phyloP scores from a whole-genome alignment of 2,329 filamentous ascomycete species.

The Colletotrichum lupini region DNA sequence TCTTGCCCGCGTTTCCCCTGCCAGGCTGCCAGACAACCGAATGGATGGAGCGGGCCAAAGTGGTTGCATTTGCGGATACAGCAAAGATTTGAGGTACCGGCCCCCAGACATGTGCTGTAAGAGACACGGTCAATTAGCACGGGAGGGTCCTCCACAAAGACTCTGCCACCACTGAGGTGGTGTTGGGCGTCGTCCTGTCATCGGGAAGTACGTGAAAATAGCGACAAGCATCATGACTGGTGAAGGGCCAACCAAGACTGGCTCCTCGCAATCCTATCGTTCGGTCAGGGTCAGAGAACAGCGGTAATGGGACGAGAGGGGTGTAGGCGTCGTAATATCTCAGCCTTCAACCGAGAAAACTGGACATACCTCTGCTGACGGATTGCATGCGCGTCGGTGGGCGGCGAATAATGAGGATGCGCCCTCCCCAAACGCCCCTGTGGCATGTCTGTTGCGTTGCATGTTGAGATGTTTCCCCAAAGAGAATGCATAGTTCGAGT shows the following conservation, averaged over 20 bases:
- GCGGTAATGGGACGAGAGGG: conserved; percentile 3
- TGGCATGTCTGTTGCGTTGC: neutral
- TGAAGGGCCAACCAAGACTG: conserved; percentile 3
- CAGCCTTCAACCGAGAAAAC: neutral
- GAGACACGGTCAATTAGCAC: conserved; percentile 23
- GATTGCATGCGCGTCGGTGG: no score
- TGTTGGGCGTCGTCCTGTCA: conserved; percentile 20
- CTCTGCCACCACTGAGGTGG: conserved; percentile 15
- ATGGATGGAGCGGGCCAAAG: conserved; percentile 3
- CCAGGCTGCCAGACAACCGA: neutral
- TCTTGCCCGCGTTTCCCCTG: conserved; percentile 32
- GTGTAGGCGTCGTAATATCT: neutral
- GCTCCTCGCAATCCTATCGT: neutral
- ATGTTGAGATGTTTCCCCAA: neutral
- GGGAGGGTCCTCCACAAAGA: conserved; percentile 4
- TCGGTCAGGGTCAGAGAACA: conserved; percentile 12
- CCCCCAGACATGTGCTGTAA: conserved; percentile 21
- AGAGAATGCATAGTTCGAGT: conserved; percentile 2
- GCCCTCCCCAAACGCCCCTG: neutral
- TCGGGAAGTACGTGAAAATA: neutral
- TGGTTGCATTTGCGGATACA: conserved; percentile 18
- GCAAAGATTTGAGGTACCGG: conserved; percentile 14
- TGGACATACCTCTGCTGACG: neutral
- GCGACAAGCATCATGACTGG: conserved; percentile 16
- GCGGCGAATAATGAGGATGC: neutral